These are phyloP conservation scores for Glycyrrhiza uralensis DNA, from an alignment of 306 rosid species.

Conservation along the genomic window DNA sequence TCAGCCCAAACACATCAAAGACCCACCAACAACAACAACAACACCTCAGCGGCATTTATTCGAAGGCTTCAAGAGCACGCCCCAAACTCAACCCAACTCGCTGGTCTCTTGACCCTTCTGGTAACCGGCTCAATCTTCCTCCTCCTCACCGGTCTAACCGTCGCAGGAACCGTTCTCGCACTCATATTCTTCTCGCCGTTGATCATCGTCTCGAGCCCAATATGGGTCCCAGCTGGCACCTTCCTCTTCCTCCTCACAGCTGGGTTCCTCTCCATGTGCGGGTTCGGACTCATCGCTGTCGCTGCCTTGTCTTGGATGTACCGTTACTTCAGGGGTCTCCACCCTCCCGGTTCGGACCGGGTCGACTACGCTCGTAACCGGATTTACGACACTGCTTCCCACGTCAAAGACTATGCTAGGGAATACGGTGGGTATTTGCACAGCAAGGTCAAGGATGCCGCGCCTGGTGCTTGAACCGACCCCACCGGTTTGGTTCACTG, in stretches of 20 bases:
- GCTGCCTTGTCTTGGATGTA: slow-evolving; percentile 60
- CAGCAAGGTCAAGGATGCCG: slow-evolving; percentile 73
- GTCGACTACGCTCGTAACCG: slow-evolving; percentile 70
- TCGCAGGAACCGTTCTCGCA: slow-evolving; percentile 33
- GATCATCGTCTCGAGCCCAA: slow-evolving; percentile 57
- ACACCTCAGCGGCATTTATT: slow-evolving; percentile 28
- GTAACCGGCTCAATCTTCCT: slow-evolving; percentile 53
- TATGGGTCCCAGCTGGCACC: slow-evolving; percentile 63
- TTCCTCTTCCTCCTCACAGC: slow-evolving; percentile 33
- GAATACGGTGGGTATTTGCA: slow-evolving; percentile 88
- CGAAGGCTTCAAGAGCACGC: slow-evolving; percentile 37
- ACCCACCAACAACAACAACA: neutral
- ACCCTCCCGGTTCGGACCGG: slow-evolving; percentile 80
- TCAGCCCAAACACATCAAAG: slow-evolving; percentile 30
- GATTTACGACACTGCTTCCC: slow-evolving; percentile 72
- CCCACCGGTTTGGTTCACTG: neutral
- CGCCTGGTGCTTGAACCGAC: slow-evolving; percentile 72
- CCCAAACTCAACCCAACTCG: slow-evolving; percentile 57
- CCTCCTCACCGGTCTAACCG: slow-evolving; percentile 53
- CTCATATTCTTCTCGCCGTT: slow-evolving; percentile 52
- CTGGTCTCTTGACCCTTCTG: slow-evolving; percentile 49
- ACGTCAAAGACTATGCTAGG: slow-evolving; percentile 79
- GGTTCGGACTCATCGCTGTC: slow-evolving; percentile 30
- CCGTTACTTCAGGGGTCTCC: slow-evolving; percentile 61
- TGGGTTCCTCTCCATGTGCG: slow-evolving; percentile 45